These are phyloP conservation scores for Cyclotella atomus DNA, from an alignment of 108 stramenopile genomes.

Conservation along the genomic window DNA sequence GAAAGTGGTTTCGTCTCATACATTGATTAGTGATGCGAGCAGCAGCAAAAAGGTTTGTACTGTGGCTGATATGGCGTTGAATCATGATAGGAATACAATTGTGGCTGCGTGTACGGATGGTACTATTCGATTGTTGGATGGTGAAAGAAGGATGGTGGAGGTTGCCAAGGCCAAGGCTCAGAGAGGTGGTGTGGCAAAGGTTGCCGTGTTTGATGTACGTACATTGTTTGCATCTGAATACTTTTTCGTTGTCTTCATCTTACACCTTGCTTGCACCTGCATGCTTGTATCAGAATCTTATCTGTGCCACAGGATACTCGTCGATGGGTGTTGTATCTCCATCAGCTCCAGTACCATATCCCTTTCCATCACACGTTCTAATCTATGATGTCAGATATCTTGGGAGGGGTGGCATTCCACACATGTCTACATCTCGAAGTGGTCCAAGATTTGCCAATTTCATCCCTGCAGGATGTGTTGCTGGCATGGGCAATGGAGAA, in stretches of 20 bases:
- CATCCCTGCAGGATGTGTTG: slow-evolving; percentile 50
- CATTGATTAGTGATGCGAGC: slow-evolving; percentile 37
- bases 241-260: neutral
- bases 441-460: slow-evolving; percentile 72
- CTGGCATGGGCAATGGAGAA: neutral
- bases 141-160: slow-evolving; percentile 55
- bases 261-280: neutral
- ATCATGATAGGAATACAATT: slow-evolving; percentile 55
- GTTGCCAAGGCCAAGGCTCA: slow-evolving; percentile 70
- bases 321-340: slow-evolving; percentile 29
- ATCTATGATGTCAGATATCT: slow-evolving; percentile 82
- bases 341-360: slow-evolving; percentile 58
- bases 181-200: slow-evolving; percentile 65
- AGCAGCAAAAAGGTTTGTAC: slow-evolving; percentile 32
- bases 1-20: slow-evolving; percentile 68
- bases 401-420: slow-evolving; percentile 79
- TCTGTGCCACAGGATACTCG: slow-evolving; percentile 79
- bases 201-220: slow-evolving; percentile 68
- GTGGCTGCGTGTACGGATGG: slow-evolving; percentile 87
- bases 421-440: slow-evolving; percentile 59
- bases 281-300: slow-evolving; percentile 39
- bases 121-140: slow-evolving; percentile 77
- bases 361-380: slow-evolving; percentile 70
- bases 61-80: slow-evolving; percentile 64
- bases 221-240: neutral